Percentiles rank a stretch among this genome's conserved stretches.
Evolutionary conservation across 2,329 filamentous ascomycete species (phyloP).

Genomic region (Helotiales sp.): DNA sequence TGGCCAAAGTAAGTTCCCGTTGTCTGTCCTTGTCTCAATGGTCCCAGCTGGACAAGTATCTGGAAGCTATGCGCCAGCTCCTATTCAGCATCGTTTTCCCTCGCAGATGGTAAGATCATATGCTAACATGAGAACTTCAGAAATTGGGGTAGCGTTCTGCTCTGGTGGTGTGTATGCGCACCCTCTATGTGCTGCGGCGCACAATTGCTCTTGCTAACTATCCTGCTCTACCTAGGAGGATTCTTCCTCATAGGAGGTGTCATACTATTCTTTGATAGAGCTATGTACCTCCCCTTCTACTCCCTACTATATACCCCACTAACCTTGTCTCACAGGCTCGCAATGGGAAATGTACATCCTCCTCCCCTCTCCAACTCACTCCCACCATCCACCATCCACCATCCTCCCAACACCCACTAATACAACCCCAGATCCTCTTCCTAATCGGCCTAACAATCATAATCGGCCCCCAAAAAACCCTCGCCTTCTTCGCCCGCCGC

Average conservation of each 20-base stretch:
- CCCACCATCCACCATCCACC: background rate
- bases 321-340: constrained; percentile 61
- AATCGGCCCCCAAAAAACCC: constrained; percentile 87
- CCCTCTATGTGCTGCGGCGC: constrained; percentile 18
- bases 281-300: constrained; percentile 64
- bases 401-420: constrained; percentile 13
- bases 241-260: constrained; percentile 95
- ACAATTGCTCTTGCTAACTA: constrained; percentile 15
- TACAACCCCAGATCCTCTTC: constrained; percentile 77
- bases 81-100: background rate
- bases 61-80: constrained; percentile 23
- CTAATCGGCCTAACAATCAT: constrained; percentile 94
- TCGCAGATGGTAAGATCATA: background rate
- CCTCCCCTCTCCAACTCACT: constrained; percentile 39
- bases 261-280: constrained; percentile 95
- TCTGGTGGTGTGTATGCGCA: constrained; percentile 75
- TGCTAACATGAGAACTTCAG: constrained; percentile 49
- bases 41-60: background rate
- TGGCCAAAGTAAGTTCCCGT: constrained; percentile 74
- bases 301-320: constrained; percentile 1
- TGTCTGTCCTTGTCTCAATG: background rate
- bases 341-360: constrained; percentile 76
- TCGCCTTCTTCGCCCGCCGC: constrained; percentile 89
- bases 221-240: constrained; percentile 60
- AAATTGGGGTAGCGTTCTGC: constrained; percentile 97